These are phyloP conservation scores for Aspergillus avenaceus DNA, from an alignment of 495 filamentous ascomycete genomes.

Conservation along the genomic window DNA sequence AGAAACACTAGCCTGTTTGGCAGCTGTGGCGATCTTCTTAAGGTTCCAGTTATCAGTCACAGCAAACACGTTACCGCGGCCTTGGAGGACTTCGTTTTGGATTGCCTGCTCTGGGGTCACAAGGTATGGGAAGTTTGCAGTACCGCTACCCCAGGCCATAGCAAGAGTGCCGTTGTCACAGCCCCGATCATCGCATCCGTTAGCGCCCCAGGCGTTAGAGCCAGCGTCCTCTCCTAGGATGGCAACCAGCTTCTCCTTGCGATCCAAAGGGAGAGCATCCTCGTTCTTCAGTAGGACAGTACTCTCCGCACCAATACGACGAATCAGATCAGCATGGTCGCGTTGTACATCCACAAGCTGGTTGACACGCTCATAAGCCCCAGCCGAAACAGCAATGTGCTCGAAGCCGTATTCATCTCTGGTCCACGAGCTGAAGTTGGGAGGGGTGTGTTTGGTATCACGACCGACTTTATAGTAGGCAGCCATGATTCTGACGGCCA, in stretches of 20 bases:
- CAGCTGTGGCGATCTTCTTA: conserved; percentile 53
- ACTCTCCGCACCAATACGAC: conserved; percentile 68
- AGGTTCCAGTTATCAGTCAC: conserved; percentile 73
- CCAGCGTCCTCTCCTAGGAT: conserved; percentile 88
- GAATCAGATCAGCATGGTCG: conserved; percentile 67
- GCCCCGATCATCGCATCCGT: conserved; percentile 77
- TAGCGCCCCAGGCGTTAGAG: conserved; percentile 73
- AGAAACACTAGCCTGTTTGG: conserved; percentile 63
- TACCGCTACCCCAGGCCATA: conserved; percentile 93
- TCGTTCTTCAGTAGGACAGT: conserved; percentile 89
- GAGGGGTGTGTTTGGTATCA: conserved; percentile 55
- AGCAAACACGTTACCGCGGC: conserved; percentile 55
- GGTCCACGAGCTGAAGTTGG: conserved; percentile 90
- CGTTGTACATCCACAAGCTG: conserved; percentile 77
- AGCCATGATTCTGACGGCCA: conserved; percentile 88
- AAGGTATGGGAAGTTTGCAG: conserved; percentile 86
- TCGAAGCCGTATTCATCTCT: conserved; percentile 66
- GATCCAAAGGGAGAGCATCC: conserved; percentile 69
- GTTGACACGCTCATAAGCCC: conserved; percentile 65
- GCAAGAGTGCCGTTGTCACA: conserved; percentile 85
- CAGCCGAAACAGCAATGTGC: conserved; percentile 57
- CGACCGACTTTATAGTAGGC: conserved; percentile 88
- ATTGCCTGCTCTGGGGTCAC: conserved; percentile 84
- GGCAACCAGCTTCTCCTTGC: conserved; percentile 67
- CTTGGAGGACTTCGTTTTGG: conserved; percentile 64